Evolutionary conservation across 805 yeast genomes (phyloP), one percentile per base, ranked within the genome.

Genomic region (Hermanozyma aechmeae): DNA sequence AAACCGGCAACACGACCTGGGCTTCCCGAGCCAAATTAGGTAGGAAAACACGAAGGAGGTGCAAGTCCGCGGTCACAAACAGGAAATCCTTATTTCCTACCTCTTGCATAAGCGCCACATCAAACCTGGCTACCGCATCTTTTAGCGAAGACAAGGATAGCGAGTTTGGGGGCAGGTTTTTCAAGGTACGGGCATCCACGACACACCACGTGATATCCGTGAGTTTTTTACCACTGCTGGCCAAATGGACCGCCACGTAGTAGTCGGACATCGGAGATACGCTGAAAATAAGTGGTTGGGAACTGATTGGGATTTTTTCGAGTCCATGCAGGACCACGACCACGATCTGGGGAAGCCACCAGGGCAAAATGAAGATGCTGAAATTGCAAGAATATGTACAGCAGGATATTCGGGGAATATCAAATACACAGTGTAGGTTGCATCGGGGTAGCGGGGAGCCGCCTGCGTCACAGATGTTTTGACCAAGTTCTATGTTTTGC

Each of bases 11-110:
- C 4, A 65, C 68, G 33, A 80, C 76, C 8, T 73, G 68, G 48
- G 79, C 74, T 47, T 83, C 94, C 23, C 84, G 64, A 6, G 94
- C 83, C 50, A 85, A 94, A 27, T 93, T 67, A 9, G 81, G 79
- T 20, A 87, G 56, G 45, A 78, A 79, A 27, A 87, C 87, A 35
- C 86, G 67, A 27, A 86, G 58, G 43, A 78, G 78, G 78, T 79
- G 76, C 8, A 79, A 65, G 45, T 75, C 73, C 36, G 73, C 61
- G 1, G 85, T 68, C 27, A 85, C 76, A 40, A 85, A 72, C 3
- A 76, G 61, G 48, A 82, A 78, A 23, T 75, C 76, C 27, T 53
- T 50, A 8, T 59, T 58, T 9, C 65, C 49, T 18, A 71, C 47
- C 26, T 58, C 48, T 25, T 62, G 60, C 33, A 67, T 67, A 27